Evolutionary conservation across 2,329 filamentous ascomycete species (phyloP).

Genomic region (Tolypocladium pustulatum): DNA sequence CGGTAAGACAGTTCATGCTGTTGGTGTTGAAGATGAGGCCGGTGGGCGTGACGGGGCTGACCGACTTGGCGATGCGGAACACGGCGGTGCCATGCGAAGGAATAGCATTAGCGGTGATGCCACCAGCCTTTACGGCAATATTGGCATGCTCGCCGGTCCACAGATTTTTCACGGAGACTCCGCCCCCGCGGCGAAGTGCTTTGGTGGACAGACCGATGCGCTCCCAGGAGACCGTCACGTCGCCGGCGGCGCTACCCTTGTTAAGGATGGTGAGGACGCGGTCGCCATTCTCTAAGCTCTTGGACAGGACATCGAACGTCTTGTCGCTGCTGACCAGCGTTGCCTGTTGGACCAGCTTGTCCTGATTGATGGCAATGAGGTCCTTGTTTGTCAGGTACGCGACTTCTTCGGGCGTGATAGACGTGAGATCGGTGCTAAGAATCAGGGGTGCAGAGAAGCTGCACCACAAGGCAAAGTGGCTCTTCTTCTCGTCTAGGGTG

Average conservation of each 20-base stretch:
- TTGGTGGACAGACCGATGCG: slow-evolving; percentile 23
- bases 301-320: slow-evolving; percentile 33
- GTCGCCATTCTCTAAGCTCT: slow-evolving; percentile 34
- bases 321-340: slow-evolving; percentile 33
- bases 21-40: slow-evolving; percentile 39
- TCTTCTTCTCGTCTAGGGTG: slow-evolving; percentile 21
- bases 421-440: slow-evolving; percentile 27
- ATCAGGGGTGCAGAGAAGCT: slow-evolving; percentile 24
- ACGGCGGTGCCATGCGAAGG: slow-evolving; percentile 28
- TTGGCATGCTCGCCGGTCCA: slow-evolving; percentile 25
- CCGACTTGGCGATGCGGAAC: slow-evolving; percentile 26
- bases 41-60: slow-evolving; percentile 23
- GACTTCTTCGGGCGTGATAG: slow-evolving; percentile 20
- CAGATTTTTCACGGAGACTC: slow-evolving; percentile 26
- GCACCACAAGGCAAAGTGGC: slow-evolving; percentile 25
- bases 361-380: slow-evolving; percentile 31
- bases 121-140: slow-evolving; percentile 10
- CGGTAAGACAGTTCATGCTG: slow-evolving; percentile 31
- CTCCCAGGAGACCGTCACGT: slow-evolving; percentile 20
- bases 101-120: slow-evolving; percentile 16
- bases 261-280: slow-evolving; percentile 36
- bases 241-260: slow-evolving; percentile 18
- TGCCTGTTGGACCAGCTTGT: slow-evolving; percentile 29
- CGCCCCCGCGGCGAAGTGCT: slow-evolving; percentile 13
- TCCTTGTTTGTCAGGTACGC: slow-evolving; percentile 27